phyloP scores from a whole-genome alignment of 2,329 filamentous ascomycete species.

The Cladophialophora chaetospira region DNA sequence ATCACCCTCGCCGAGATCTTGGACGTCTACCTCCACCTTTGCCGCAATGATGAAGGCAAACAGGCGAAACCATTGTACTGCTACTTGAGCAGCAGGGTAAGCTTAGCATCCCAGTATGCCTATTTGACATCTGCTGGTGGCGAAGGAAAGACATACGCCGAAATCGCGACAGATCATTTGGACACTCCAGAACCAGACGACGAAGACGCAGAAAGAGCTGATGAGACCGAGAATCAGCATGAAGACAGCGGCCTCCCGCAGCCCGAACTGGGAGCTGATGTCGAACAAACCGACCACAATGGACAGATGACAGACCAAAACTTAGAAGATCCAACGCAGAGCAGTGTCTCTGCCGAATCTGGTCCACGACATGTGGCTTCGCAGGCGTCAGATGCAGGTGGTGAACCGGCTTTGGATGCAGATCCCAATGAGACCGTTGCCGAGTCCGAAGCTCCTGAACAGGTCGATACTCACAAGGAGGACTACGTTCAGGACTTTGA shows the following conservation, averaged over 20 bases:
- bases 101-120: constrained; percentile 55
- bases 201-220: not conserved
- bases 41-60: constrained; percentile 59
- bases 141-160: constrained; percentile 60
- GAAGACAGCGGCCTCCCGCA: not conserved
- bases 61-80: constrained; percentile 61
- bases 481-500: not conserved
- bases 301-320: not conserved
- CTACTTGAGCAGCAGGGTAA: constrained; percentile 56
- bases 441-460: constrained; percentile 1
- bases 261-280: too few relatives aligned
- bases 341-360: not conserved
- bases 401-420: not conserved
- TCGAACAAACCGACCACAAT: too few relatives aligned
- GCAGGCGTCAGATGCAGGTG: too few relatives aligned
- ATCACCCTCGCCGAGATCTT: constrained; percentile 60
- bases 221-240: constrained; percentile 7
- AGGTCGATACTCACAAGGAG: not conserved
- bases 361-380: too few relatives aligned
- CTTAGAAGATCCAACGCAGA: not conserved
- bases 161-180: constrained; percentile 40
- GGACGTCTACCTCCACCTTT: constrained; percentile 60
- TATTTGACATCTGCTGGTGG: constrained; percentile 56
- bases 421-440: not conserved
- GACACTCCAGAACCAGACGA: constrained; percentile 22